Evolutionary conservation across 768 basidiomycete species (phyloP).

Genomic region (Leccinum boreale): DNA sequence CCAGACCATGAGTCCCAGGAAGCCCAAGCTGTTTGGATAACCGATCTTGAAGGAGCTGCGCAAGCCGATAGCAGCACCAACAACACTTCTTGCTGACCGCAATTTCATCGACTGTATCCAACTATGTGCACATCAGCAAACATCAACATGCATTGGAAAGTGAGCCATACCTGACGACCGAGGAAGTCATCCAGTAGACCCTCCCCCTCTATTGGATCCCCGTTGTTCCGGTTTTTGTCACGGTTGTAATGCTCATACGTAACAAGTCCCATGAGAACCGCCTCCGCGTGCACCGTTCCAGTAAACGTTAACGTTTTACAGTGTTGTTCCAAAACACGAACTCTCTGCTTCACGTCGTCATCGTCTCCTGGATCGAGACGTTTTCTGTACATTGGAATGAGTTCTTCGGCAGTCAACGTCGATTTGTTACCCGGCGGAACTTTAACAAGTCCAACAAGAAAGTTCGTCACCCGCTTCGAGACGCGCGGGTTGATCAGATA

Average conservation of each 20-base stretch:
- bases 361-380: not conserved
- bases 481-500: not conserved
- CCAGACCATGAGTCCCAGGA: not conserved
- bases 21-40: not conserved
- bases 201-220: not conserved
- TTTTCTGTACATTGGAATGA: not conserved
- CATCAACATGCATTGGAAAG: not conserved
- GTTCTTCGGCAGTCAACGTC: not conserved
- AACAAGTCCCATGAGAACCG: not conserved
- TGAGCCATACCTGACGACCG: not conserved
- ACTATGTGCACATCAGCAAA: not conserved
- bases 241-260: not conserved
- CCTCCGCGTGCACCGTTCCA: not conserved
- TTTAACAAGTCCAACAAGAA: not conserved
- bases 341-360: not conserved
- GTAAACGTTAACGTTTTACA: not conserved
- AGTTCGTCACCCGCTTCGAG: not conserved
- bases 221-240: not conserved
- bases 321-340: not conserved
- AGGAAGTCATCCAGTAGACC: not conserved
- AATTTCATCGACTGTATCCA: no score
- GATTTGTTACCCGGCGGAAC: not conserved
- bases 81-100: no score
- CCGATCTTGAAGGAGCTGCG: not conserved
- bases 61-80: not conserved